Conservation (phyloP, 139 green algal genomes). For the Tetradesmus lagerheimii region DNA sequence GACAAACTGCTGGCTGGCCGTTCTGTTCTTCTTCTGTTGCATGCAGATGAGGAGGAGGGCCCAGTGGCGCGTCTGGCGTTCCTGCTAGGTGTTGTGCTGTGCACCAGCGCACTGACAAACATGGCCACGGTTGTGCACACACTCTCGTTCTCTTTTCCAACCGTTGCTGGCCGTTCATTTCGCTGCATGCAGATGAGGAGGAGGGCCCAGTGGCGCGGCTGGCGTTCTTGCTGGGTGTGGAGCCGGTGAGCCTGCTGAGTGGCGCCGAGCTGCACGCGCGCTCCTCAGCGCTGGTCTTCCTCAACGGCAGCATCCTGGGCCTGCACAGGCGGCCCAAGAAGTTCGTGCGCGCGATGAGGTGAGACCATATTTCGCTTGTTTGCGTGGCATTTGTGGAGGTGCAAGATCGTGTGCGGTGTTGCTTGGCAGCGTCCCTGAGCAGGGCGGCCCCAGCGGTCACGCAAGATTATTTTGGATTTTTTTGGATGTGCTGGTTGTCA, state of each 20-base stretch:
- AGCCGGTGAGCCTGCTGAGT: constrained; percentile 74
- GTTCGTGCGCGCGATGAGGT: constrained; percentile 36
- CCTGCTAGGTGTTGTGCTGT: constrained; percentile 44
- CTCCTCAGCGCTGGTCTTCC: constrained; percentile 84
- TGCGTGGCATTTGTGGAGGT: not conserved
- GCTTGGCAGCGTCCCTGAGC: too few relatives aligned
- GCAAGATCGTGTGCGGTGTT: too few relatives aligned
- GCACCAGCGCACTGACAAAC: too few relatives aligned
- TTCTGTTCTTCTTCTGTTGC: too few relatives aligned
- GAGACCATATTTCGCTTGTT: not conserved
- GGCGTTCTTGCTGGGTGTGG: constrained; percentile 79
- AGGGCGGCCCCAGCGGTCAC: too few relatives aligned
- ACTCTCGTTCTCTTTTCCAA: too few relatives aligned
- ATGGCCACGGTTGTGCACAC: too few relatives aligned
- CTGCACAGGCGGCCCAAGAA: constrained; percentile 62
- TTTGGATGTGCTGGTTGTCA: too few relatives aligned
- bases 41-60: not conserved
- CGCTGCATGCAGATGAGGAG: constrained; percentile 60
- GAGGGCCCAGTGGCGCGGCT: constrained; percentile 54
- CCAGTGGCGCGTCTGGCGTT: constrained; percentile 66
- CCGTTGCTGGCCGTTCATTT: too few relatives aligned
- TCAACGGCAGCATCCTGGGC: constrained; percentile 96
- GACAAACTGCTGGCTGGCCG: too few relatives aligned
- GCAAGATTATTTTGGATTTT: too few relatives aligned
- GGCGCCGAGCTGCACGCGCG: constrained; percentile 81